A percentile compares a stretch with the other conserved stretches of the same genome.
Evolutionary conservation across 2,329 filamentous ascomycete species (phyloP).

Genomic region (Colletotrichum zoysiae): DNA sequence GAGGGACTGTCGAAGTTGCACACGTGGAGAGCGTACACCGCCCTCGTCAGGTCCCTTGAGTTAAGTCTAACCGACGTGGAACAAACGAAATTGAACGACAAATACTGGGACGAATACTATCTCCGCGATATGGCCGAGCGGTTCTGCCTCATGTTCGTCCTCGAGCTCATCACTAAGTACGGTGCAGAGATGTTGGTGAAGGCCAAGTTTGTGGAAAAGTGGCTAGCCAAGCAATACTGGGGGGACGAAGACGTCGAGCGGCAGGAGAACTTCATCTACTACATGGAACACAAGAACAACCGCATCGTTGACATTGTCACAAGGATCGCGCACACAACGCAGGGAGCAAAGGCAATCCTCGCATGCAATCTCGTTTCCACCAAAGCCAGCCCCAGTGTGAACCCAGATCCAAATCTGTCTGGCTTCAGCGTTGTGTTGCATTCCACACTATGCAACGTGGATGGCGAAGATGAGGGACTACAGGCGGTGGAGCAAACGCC

Average conservation of each 20-base stretch:
- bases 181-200: constrained; percentile 69
- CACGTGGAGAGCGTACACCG: constrained; percentile 64
- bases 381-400: constrained; percentile 45
- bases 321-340: constrained; percentile 61
- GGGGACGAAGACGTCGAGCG: constrained; percentile 67
- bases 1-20: constrained; percentile 63
- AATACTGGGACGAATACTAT: constrained; percentile 72
- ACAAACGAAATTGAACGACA: constrained; percentile 65
- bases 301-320: constrained; percentile 65
- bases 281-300: constrained; percentile 64
- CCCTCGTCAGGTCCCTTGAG: constrained; percentile 72
- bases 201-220: constrained; percentile 76
- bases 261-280: constrained; percentile 65
- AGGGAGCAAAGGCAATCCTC: constrained; percentile 65
- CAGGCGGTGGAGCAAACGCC: constrained; percentile 50
- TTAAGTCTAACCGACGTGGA: constrained; percentile 64
- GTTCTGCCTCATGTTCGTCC: constrained; percentile 69
- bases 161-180: constrained; percentile 70
- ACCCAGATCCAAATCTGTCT: constrained; percentile 30
- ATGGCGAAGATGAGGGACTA: constrained; percentile 42
- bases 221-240: constrained; percentile 81
- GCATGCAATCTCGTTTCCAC: constrained; percentile 62
- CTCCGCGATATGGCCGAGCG: constrained; percentile 73
- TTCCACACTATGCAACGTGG: constrained; percentile 51
- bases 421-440: constrained; percentile 53